Evolutionary conservation across 75 land plant species (phyloP), one percentile per base, ranked within the genome.

Genomic region (Cunninghamia lanceolata): DNA sequence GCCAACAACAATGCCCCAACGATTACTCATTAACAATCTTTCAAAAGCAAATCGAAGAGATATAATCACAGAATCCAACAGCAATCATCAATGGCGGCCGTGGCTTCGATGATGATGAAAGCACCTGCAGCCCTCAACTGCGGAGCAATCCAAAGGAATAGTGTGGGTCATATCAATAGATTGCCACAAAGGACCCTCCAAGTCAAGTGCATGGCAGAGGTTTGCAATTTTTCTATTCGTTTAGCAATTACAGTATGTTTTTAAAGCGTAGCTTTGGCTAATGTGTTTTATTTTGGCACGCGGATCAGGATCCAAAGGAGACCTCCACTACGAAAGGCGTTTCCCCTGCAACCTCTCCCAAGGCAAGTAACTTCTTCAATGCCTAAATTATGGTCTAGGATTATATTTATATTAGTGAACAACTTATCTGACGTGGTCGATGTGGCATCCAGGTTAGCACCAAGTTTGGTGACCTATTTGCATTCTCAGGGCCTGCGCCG

Each of bases 401-500:
- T 40, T 40, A 1, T 40, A 40, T 40, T 40, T 40, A 40, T 0
- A 40, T 40, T 40, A 1, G 42, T 40, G 42, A 9, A 8, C 52
- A 47, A 11, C 9, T 47, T 47, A 47, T 47, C 52, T 70, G 32
- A 70, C 9, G 6, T n/a, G 11, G 4, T 1, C 9, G 7, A 4
- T 0, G 6, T 28, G 9, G 32, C 10, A 32, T 11, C 7, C 88
- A 91, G 89, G 91, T 89, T 25, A 92, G 93, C 88, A 94, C 95
- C 56, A 91, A 83, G 70, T 91, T 94, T 82, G 28, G 11, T 0
- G 96, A 96, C 84, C 70, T 93, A 46, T 87, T 96, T 8, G 91
- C 96, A 4, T 96, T 96, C 90, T 84, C 90, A 15, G 96, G 96
- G 9, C 96, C 96, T 11, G 97, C 90, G 16, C 97, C 97, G 15